Evolutionary conservation across 2,329 filamentous ascomycete genomes (phyloP).

Genomic region (Hymenoscyphus fraxineus): DNA sequence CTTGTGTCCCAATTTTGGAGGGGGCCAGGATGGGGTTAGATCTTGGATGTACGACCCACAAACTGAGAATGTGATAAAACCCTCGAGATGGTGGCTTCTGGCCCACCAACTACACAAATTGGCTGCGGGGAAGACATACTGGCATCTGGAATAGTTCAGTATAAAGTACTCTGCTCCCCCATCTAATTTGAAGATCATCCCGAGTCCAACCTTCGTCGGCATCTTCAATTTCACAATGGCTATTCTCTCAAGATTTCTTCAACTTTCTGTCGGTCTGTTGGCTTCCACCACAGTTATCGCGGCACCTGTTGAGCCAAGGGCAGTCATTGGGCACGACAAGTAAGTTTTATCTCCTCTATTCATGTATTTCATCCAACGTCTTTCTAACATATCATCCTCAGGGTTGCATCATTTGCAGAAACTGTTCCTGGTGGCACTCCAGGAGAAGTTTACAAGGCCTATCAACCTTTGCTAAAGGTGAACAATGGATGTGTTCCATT

Average conservation of each 20-base stretch:
- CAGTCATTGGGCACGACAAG: not conserved
- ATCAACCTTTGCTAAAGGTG: not conserved
- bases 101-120: not conserved
- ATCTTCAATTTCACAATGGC: conserved; percentile 4
- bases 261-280: conserved; percentile 2
- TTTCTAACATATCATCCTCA: not conserved
- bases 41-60: not conserved
- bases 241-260: conserved; percentile 5
- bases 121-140: not conserved
- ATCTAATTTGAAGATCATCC: not conserved
- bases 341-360: not conserved
- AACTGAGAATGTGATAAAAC: not conserved
- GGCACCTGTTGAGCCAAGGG: not conserved
- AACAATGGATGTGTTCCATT: conserved; percentile 1
- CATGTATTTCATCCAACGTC: not conserved
- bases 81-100: not conserved
- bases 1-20: not conserved
- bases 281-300: not conserved
- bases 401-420: not conserved
- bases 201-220: not conserved
- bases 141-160: not conserved
- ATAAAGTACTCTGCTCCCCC: not conserved
- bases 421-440: not conserved
- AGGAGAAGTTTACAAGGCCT: not conserved
- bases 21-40: not conserved